Evolutionary conservation across 257 asterid genomes (phyloP).

Genomic region (Rauvolfia tetraphylla): DNA sequence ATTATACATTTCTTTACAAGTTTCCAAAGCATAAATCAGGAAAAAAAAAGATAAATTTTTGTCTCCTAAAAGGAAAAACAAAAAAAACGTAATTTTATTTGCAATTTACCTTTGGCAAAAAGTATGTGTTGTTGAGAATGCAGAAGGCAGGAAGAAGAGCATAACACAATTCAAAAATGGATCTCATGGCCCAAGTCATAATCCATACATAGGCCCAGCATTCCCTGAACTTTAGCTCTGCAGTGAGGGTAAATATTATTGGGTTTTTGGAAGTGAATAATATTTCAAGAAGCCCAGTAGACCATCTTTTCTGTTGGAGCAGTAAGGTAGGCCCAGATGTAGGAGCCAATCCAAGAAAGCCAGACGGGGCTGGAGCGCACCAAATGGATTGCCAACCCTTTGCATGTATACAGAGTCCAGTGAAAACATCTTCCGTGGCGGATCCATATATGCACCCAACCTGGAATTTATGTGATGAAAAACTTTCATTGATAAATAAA

Average conservation of each 20-base stretch:
- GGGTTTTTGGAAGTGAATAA: slow-evolving; percentile 21
- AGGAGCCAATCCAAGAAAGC: slow-evolving; percentile 38
- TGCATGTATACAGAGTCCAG: slow-evolving; percentile 29
- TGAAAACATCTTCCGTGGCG: slow-evolving; percentile 29
- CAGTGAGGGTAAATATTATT: slow-evolving; percentile 4
- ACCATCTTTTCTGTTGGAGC: slow-evolving; percentile 40
- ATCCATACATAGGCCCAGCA: slow-evolving; percentile 26
- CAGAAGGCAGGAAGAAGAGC: slow-evolving; percentile 37
- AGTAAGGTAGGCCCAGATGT: slow-evolving; percentile 24
- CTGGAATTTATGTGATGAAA: slow-evolving; percentile 8
- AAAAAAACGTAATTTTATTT: too few relatives aligned
- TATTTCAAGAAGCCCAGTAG: slow-evolving; percentile 38
- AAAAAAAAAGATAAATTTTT: too few relatives aligned
- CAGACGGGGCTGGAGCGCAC: slow-evolving; percentile 26
- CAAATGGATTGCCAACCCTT: slow-evolving; percentile 33
- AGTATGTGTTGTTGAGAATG: slow-evolving; percentile 27
- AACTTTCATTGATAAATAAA: too few relatives aligned
- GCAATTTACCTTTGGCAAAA: slow-evolving; percentile 26
- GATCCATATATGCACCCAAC: slow-evolving; percentile 40
- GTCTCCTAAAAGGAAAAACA: too few relatives aligned
- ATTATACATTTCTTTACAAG: too few relatives aligned
- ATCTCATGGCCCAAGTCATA: slow-evolving; percentile 25
- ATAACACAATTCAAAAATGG: slow-evolving; percentile 32
- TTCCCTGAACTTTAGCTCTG: slow-evolving; percentile 25
- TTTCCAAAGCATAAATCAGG: too few relatives aligned